These are phyloP conservation scores for Centaurea solstitialis DNA, from an alignment of 129 eudicot species.

Conservation along the genomic window DNA sequence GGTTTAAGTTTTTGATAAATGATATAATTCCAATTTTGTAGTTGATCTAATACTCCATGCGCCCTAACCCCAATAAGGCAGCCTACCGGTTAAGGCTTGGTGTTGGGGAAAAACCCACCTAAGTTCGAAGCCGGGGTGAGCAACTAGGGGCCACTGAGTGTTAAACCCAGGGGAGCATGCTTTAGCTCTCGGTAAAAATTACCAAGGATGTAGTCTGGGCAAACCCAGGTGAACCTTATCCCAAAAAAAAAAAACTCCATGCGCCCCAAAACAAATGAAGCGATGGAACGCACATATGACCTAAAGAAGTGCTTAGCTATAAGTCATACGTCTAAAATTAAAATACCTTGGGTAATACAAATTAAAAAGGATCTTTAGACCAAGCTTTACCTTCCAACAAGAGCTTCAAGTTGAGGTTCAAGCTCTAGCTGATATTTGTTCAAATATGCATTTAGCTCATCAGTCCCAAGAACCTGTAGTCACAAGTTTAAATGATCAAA, in stretches of 20 bases:
- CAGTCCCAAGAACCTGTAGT: conserved; percentile 93
- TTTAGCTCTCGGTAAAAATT: too few species aligned
- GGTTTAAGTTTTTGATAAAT: not conserved
- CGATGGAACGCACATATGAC: not conserved
- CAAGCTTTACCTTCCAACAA: conserved; percentile 81
- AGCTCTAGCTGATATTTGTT: conserved; percentile 89
- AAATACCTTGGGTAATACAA: not conserved
- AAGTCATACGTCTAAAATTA: not conserved
- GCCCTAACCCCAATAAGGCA: too few species aligned
- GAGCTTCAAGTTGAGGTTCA: conserved; percentile 97
- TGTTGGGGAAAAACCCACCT: too few species aligned
- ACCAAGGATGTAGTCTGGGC: too few species aligned
- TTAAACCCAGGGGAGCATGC: too few species aligned
- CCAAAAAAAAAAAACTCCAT: too few species aligned
- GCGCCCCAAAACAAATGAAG: not conserved
- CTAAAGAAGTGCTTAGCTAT: not conserved
- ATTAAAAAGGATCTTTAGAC: not conserved
- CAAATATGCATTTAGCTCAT: conserved; percentile 94
- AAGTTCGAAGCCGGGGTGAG: too few species aligned
- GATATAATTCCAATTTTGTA: not conserved
- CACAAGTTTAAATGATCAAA: conserved; percentile 12
- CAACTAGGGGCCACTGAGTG: too few species aligned
- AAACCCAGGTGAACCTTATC: too few species aligned
- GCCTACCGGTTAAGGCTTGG: too few species aligned
- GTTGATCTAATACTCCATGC: not conserved